Base-by-base conservation (phyloP, 2,329 filamentous ascomycete genomes). In the Sclerotinia subarctica region DNA sequence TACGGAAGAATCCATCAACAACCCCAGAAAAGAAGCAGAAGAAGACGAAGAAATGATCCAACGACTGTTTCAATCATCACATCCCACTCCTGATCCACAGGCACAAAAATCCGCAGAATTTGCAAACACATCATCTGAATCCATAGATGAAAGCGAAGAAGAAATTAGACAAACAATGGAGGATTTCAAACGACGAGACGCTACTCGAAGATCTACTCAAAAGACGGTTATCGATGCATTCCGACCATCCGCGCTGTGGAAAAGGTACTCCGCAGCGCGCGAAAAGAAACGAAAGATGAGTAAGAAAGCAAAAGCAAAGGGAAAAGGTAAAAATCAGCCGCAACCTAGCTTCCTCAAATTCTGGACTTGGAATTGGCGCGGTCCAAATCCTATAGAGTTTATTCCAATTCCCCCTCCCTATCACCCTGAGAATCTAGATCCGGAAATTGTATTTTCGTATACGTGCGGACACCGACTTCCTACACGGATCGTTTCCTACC, bases 281-380 rank as follows among this genome's bases (percentile, higher is more conserved):
- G 26, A 24, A n/a, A 29, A 6, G 8, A 1, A 59, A 60, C 35
- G 8, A 1, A 35, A 54, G 21, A 1, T 4, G 1, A 2, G 1
- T 11, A 1, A 21, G 13, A 19, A 24, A 60, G 7, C 6, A n/a
- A 21, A 32, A 5, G 0, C 26, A 6, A 2, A 6, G 0, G 17
- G 10, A 13, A 29, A n/a, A 0, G 5, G 24, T 8, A 29, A 32
- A 32, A 19, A 26, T 2, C 13, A 21, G 35, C 15, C 5, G 7
- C 1, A 4, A 2, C n/a, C 57, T 2, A 44, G 42, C 24, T 21
- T 21, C 10, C 3, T 46, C 17, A 21, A 19, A 21, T 29, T 26
- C n/a, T 63, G 59, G 59, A 63, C 32, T 13, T 63, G 59, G 59
- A 11, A 51, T 7, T 63, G 59, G 59, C n/a, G 11, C 1, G 59